Base-by-base conservation (phyloP, 2,329 filamentous ascomycete species). In the Didymella pinodella region DNA sequence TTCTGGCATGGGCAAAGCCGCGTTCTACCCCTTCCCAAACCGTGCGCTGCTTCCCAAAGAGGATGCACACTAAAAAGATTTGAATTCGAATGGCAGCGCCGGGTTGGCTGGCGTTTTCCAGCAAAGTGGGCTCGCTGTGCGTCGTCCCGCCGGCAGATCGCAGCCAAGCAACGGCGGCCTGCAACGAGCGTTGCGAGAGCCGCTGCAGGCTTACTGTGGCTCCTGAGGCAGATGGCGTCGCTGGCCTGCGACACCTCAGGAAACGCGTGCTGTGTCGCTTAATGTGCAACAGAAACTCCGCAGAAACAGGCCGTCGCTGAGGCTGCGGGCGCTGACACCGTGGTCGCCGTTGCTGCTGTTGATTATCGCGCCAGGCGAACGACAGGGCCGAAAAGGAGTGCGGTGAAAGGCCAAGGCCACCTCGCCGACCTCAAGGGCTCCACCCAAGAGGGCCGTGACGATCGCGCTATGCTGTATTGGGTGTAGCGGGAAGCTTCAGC, bases 401-500 rank as follows among this genome's bases (percentile, higher is more conserved):
- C 48, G 50, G 46, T 59, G 50, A 51, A 54, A 47, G 56, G 70
- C 71, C 70, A 74, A 74, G 71, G 29, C 44, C 41, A 72, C 69
- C 67, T 76, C 74, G 74, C 72, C 74, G 74, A 77, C 73, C 72
- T 75, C 64, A 62, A 65, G 62, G 64, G 59, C 62, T 65, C 63
- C 65, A 69, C 49, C 57, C 59, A 62, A 48, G 58, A 67, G 59
- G 63, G 59, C 59, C 65, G 65, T 64, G 72, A 65, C 68, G 72
- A 76, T 76, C 44, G 48, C 57, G 45, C 52, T 52, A 56, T 44
- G 28, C 57, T 66, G 61, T 57, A 67, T 68, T 70, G 66, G 66
- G 72, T 62, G 66, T 69, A 64, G 63, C 62, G 49, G 61, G 67
- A 67, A 67, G 72, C 70, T 71, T 72, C 69, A 72, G 68, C 71